Evolutionary conservation across 2,329 filamentous ascomycete genomes (phyloP), one percentile per base, ranked within the genome.

Genomic region (Stenocarpella maydis): DNA sequence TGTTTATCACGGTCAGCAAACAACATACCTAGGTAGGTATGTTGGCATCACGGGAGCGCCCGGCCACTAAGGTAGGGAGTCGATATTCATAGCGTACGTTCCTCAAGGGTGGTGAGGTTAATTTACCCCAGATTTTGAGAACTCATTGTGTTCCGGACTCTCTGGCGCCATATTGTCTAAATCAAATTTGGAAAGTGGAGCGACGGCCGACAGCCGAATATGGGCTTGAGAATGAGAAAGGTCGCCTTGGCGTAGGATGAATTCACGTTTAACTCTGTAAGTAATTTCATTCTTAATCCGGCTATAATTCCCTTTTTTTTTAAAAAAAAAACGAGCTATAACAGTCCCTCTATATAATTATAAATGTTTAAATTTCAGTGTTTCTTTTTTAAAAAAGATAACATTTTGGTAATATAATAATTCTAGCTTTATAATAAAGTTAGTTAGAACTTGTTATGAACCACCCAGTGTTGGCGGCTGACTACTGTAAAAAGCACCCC

Each of bases 41-140:
- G 24, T 15, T 47, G 47, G 17, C 28, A 61, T 21, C 41, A 14
- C 3, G 26, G 21, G 6, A 26, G 41, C 19, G 14, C 1, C 19
- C 10, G n/a, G 21, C 5, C 19, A 7, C 12, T 10, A 37, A 43
- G 41, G 37, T 19, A 15, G 5, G n/a, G 31, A 78, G 65, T 71
- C 74, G 7, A 72, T 74, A 37, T 14, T 45, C 76, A 15, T 73
- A 76, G n/a, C 77, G 77, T 76, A 72, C n/a, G 69, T 41, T 41
- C 61, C 34, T 68, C 52, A 34, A 47, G 41, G 19, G 47, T 55
- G 26, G 39, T 37, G 9, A 54, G 37, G 41, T 67, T 43, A 47
- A 47, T 47, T 19, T 69, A n/a, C 66, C 45, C 58, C n/a, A 17
- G 53, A 31, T 34, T 55, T 45, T 21, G 41, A 37, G 8, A 34